Percentiles rank a stretch among this genome's conserved stretches.
Conservation (phyloP, 257 asterid genomes). For the Anisodus acutangulus region DNA sequence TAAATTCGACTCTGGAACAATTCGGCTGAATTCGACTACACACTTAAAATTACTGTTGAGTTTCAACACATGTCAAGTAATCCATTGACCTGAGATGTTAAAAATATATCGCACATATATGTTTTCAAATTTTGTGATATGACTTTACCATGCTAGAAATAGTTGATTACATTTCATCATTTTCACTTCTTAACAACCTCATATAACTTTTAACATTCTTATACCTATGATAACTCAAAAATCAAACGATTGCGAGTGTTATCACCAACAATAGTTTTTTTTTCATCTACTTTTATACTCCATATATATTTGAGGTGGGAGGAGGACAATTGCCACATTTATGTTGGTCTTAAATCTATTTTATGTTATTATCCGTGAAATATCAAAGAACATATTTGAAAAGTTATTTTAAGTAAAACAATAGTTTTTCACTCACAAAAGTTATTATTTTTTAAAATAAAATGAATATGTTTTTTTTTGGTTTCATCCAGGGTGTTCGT, state of each 20-base stretch:
- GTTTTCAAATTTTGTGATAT: neutral
- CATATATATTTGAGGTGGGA: neutral
- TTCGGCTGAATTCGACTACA: too few relatives aligned
- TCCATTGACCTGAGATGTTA: neutral
- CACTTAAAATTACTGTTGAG: too few relatives aligned
- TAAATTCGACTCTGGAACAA: too few relatives aligned
- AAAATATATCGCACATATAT: neutral
- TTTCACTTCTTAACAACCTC: constrained; percentile 15
- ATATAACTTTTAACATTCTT: neutral
- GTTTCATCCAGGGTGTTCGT: too few relatives aligned
- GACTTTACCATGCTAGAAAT: neutral
- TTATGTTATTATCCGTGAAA: neutral
- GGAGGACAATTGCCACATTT: neutral
- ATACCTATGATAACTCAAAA: neutral
- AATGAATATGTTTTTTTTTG: too few relatives aligned
- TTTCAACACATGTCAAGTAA: neutral
- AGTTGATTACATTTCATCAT: neutral
- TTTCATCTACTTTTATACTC: neutral
- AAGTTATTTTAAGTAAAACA: neutral
- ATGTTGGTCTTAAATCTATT: neutral
- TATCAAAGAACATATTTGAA: neutral
- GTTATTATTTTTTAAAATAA: too few relatives aligned
- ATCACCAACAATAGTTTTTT: neutral
- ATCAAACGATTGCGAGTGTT: neutral
- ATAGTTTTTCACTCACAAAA: too few relatives aligned